Base-by-base conservation (phyloP, 768 basidiomycete genomes). In the Hygrocybe punicea region DNA sequence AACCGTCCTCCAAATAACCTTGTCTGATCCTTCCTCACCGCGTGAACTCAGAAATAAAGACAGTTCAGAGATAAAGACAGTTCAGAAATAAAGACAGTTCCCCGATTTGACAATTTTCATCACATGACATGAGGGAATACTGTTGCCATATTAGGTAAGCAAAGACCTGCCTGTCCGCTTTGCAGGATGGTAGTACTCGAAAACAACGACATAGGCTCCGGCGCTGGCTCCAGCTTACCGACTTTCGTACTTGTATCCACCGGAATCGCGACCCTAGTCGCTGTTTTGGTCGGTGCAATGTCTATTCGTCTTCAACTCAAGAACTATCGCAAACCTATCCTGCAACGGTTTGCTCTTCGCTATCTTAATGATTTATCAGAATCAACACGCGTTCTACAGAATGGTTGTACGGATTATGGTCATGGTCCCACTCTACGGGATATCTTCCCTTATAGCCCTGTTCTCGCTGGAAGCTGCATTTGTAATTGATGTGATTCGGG, bases 361-460 rank as follows among this genome's bases (percentile, higher is more conserved):
- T 49, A 21, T 56, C 19, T 35, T 57, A 9, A 36, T 4, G 14
- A 39, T 24, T 57, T 19, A 35, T 51, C n/a, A n/a, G n/a, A n/a
- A n/a, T n/a, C n/a, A 24, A 17, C 54, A 9, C 52, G n/a, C 35
- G 24, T 59, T 21, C 7, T 44, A 56, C 57, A 89, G 96, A 61
- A 89, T 91, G 82, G 94, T 96, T 49, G 81, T 97, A 44, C 83
- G 97, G 47, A 97, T 98, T 67, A 93, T 98, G 90, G 60, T 98
- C 63, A 98, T 98, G 94, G 91, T 91, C 5, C 96, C 96, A 0
- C 76, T 98, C 25, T 98, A 99, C 69, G 93, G 85, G 1, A 77
- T 98, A 25, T 81, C 97, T 0, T 94, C 93, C 3, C 77, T 98
- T 62, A 93, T 98, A 59, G 93, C 96, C 0, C 78, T 99, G 39